phyloP scores from a whole-genome alignment of 176 grass and related monocot species.

The Oryza longistaminata region DNA sequence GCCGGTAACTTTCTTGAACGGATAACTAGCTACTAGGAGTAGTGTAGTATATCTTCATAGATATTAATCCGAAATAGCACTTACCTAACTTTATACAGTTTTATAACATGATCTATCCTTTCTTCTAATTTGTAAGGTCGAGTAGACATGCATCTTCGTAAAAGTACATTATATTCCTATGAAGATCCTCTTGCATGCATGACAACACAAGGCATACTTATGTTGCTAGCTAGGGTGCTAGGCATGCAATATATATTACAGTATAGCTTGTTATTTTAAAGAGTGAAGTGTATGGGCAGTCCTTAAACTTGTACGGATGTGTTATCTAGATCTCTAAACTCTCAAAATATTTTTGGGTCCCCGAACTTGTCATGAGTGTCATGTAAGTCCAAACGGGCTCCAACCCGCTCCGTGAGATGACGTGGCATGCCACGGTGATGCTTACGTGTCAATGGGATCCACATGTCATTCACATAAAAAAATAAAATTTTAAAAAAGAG shows the following conservation, averaged over 20 bases:
- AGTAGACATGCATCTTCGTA: background rate
- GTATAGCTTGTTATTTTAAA: background rate
- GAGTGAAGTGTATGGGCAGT: no score
- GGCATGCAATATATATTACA: background rate
- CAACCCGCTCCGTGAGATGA: no score
- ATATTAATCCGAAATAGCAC: background rate
- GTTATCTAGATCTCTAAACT: no score
- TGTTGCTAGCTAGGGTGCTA: background rate
- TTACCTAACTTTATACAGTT: background rate
- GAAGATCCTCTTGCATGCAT: background rate
- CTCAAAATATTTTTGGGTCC: no score
- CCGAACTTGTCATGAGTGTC: no score
- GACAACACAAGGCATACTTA: background rate
- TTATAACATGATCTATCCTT: background rate
- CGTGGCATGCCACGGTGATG: no score
- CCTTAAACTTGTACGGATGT: no score
- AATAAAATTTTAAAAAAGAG: no score
- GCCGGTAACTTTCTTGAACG: background rate
- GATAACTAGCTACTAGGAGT: background rate
- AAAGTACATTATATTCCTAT: background rate
- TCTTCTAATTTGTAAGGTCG: background rate
- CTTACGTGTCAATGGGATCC: no score
- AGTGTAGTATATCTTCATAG: background rate
- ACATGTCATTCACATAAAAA: no score
- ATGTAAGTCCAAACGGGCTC: no score